Conservation (phyloP, 192 early-diverging fungal species). For the Backusella liffmaniae region DNA sequence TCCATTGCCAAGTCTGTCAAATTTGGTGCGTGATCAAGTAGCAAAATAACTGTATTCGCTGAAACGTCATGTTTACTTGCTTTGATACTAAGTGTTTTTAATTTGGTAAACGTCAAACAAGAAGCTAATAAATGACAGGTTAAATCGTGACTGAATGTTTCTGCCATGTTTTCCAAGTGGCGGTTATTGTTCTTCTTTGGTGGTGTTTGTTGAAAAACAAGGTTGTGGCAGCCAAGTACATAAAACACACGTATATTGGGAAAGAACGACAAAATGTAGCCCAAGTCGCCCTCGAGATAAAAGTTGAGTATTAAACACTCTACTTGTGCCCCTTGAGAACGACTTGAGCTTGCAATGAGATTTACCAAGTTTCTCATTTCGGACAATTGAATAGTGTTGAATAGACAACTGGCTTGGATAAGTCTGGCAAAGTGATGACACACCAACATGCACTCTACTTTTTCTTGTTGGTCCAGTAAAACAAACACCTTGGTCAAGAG, state of each 20-base stretch:
- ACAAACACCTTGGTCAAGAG: not conserved
- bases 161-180: not conserved
- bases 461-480: not conserved
- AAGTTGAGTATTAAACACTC: not conserved
- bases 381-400: not conserved
- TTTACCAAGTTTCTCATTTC: not conserved
- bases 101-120: not conserved
- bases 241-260: not conserved
- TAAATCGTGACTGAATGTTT: not conserved
- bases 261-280: not conserved
- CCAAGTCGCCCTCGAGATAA: not conserved
- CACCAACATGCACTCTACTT: not conserved
- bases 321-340: not conserved
- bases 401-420: not conserved
- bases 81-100: not conserved
- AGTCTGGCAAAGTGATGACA: not conserved
- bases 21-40: not conserved
- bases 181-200: not conserved
- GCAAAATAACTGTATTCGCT: not conserved
- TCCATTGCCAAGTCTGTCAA: not conserved
- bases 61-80: not conserved
- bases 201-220: not conserved
- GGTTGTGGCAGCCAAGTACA: not conserved
- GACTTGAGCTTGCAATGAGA: not conserved
- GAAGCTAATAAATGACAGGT: not conserved